phyloP scores from a whole-genome alignment of 768 basidiomycete genomes.

The Rhodotorula diobovata region DNA sequence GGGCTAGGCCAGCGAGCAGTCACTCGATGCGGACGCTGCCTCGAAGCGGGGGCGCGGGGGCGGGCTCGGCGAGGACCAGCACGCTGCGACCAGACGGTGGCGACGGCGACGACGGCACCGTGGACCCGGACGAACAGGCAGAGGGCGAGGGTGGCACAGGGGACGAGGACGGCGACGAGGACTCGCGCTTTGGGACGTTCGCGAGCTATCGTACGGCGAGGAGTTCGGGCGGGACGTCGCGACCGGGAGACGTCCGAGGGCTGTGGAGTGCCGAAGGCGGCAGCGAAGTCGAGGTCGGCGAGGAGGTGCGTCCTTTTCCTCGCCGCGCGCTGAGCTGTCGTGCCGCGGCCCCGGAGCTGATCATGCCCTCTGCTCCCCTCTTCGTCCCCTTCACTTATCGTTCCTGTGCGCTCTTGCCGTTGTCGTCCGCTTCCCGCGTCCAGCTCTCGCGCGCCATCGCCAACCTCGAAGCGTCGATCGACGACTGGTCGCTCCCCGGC shows the following conservation, averaged over 20 bases:
- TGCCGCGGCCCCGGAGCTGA: too few species aligned
- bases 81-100: not conserved
- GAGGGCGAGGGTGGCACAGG: not conserved
- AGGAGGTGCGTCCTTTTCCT: not conserved
- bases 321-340: too few species aligned
- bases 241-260: constrained; percentile 6
- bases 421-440: not conserved
- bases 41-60: not conserved
- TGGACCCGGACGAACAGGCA: not conserved
- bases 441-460: constrained; percentile 13
- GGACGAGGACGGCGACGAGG: not conserved
- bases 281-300: not conserved
- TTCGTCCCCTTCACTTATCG: not conserved
- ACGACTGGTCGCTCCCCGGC: constrained; percentile 8
- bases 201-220: constrained; percentile 16
- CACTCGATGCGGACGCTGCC: constrained; percentile 29
- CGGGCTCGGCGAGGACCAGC: not conserved
- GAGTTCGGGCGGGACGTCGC: not conserved
- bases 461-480: constrained; percentile 6
- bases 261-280: not conserved
- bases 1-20: constrained; percentile 14
- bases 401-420: not conserved
- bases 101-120: not conserved
- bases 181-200: constrained; percentile 10
- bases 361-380: too few species aligned